Percentiles rank a stretch among this genome's conserved stretches.
Evolutionary conservation across 148 eudicot species (phyloP).

Genomic region (Nepenthes gracilis): DNA sequence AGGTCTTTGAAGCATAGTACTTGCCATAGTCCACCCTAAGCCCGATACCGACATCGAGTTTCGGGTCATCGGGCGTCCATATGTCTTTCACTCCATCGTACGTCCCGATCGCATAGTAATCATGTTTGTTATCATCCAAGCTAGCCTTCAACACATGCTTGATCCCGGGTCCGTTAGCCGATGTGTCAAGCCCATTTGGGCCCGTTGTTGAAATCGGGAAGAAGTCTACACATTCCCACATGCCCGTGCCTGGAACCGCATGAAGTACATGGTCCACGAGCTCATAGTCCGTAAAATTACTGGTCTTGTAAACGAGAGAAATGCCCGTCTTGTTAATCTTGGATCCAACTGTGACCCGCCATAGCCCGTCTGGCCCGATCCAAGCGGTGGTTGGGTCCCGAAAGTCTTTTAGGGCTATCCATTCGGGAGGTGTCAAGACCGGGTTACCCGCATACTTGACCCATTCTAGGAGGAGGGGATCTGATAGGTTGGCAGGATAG

Average conservation of each 20-base stretch:
- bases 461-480: slow-evolving; percentile 80
- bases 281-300: slow-evolving; percentile 43
- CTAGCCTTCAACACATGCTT: slow-evolving; percentile 82
- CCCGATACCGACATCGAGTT: slow-evolving; percentile 73
- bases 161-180: slow-evolving; percentile 45
- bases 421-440: slow-evolving; percentile 65
- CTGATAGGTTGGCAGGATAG: slow-evolving; percentile 77
- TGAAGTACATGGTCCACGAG: slow-evolving; percentile 43
- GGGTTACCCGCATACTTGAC: slow-evolving; percentile 71
- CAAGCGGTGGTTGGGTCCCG: slow-evolving; percentile 92
- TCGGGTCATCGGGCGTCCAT: slow-evolving; percentile 79
- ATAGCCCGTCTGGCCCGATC: slow-evolving; percentile 58
- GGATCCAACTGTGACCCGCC: slow-evolving; percentile 68
- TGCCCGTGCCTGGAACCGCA: slow-evolving; percentile 67
- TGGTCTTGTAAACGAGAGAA: slow-evolving; percentile 50
- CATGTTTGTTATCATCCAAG: slow-evolving; percentile 53
- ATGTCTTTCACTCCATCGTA: slow-evolving; percentile 34
- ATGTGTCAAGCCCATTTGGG: slow-evolving; percentile 57
- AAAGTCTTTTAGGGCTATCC: slow-evolving; percentile 51
- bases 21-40: slow-evolving; percentile 68
- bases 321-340: slow-evolving; percentile 55
- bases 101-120: slow-evolving; percentile 67
- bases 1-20: slow-evolving; percentile 85
- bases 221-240: slow-evolving; percentile 98
- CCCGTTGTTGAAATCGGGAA: slow-evolving; percentile 57